Base-by-base conservation (phyloP, 1,284 basidiomycete genomes). In the Ustilago vetiveriae region DNA sequence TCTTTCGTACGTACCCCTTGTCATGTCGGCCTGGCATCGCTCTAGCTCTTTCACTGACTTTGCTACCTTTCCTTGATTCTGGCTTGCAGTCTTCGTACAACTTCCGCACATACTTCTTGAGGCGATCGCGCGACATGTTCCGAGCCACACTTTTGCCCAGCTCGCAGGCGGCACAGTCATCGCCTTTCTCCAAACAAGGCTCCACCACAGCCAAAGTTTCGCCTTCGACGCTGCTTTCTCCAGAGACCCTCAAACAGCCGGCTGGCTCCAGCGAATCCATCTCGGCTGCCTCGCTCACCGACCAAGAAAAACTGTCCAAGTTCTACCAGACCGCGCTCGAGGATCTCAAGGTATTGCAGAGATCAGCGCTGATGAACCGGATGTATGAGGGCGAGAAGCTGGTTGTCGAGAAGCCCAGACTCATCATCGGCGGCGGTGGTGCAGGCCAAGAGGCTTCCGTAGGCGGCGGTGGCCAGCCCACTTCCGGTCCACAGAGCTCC, bases 21-120 rank as follows among this genome's bases (percentile, higher is more conserved):
- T 26, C 6, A n/a, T n/a, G n/a, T n/a, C n/a, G n/a, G n/a, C n/a
- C n/a, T n/a, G n/a, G n/a, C n/a, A n/a, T n/a, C n/a, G n/a, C n/a
- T n/a, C n/a, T n/a, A n/a, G n/a, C n/a, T n/a, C n/a, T n/a, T n/a
- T n/a, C n/a, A n/a, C n/a, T 4, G 33, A 36, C 16, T 36, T 11
- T 7, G 2, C 6, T 16, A 35, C 16, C 33, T 35, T 11, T n/a
- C 17, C 3, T 51, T 17, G 8, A 0, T n/a, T 7, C 33, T 17
- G 9, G 26, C 6, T 17, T 4, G 16, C 63, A 82, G 79, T 67
- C 75, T 1, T 77, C 79, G 22, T 82, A 82, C 74, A 80, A 79
- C 59, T 82, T 82, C 67, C 78, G 80, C 39, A 80, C 79, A 35
- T 82, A 81, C 64, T 82, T 81, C 55, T 47, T 80, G 42, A 66